phyloP scores from a whole-genome alignment of 2,329 filamentous ascomycete genomes.

The Aspergillus fructus region DNA sequence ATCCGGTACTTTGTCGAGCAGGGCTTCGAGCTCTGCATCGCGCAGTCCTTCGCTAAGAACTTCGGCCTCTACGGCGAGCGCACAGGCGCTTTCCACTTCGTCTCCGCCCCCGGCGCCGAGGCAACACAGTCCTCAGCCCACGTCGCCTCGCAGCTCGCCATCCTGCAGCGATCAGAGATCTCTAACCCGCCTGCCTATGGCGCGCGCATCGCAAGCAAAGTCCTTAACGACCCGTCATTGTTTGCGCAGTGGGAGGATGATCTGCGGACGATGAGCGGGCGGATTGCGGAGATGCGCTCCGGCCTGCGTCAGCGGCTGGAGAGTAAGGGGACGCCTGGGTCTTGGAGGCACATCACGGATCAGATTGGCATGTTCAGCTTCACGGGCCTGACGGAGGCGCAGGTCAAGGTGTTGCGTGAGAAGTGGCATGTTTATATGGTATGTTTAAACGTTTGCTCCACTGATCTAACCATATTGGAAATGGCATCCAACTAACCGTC shows the following conservation, averaged over 20 bases:
- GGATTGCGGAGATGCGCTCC: conserved; percentile 89
- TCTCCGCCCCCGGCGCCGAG: conserved; percentile 70
- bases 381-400: conserved; percentile 51
- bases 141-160: conserved; percentile 83
- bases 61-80: conserved; percentile 93
- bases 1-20: conserved; percentile 91
- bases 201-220: conserved; percentile 78
- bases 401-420: conserved; percentile 48
- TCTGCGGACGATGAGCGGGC: conserved; percentile 87
- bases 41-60: conserved; percentile 63
- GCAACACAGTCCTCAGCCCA: conserved; percentile 60
- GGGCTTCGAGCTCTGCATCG: conserved; percentile 70
- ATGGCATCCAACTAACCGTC: background rate
- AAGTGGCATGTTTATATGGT: conserved; percentile 55
- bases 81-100: conserved; percentile 92
- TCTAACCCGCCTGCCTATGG: conserved; percentile 95
- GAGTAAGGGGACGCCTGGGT: conserved; percentile 78
- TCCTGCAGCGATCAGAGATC: conserved; percentile 95
- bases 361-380: conserved; percentile 99
- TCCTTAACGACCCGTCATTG: conserved; percentile 78
- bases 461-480: background rate
- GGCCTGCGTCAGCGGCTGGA: conserved; percentile 77
- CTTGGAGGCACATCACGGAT: conserved; percentile 95
- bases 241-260: conserved; percentile 94
- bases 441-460: conserved; percentile 8